Conservation (phyloP, 2,329 filamentous ascomycete genomes). For the Chaetomium olivaceum region DNA sequence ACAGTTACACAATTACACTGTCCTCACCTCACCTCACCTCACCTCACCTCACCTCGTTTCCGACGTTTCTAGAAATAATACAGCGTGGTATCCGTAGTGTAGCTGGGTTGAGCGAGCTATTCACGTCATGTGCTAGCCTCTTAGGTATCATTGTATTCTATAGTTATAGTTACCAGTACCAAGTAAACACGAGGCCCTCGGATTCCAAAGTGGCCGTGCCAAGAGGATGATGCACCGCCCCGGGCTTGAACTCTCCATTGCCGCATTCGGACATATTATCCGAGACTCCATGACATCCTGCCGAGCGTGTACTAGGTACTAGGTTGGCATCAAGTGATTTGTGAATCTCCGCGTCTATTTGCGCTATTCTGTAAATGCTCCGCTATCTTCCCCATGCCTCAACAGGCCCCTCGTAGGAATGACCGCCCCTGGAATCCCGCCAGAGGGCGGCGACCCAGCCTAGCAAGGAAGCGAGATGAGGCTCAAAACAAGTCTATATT, state of each 20-base stretch:
- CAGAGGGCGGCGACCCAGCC: constrained; percentile 19
- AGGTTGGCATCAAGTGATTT: neutral
- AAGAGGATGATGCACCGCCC: constrained; percentile 7
- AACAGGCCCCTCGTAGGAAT: constrained; percentile 8
- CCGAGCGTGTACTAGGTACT: neutral
- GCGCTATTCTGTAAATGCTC: constrained; percentile 6
- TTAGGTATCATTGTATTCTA: too few species aligned
- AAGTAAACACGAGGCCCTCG: neutral
- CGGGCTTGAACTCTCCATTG: neutral
- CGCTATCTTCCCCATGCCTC: constrained; percentile 7
- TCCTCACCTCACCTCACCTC: neutral
- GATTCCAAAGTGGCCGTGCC: neutral
- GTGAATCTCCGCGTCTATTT: constrained; percentile 16
- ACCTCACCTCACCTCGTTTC: neutral
- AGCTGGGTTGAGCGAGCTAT: neutral
- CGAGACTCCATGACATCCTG: constrained; percentile 4
- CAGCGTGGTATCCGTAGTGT: neutral
- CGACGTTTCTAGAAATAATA: neutral
- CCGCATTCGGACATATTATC: constrained; percentile 16
- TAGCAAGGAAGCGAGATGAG: constrained; percentile 12
- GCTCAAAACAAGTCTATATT: constrained; percentile 11
- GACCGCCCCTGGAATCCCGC: constrained; percentile 22
- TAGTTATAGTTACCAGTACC: too few species aligned
- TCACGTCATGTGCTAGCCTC: neutral
- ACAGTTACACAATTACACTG: neutral